phyloP scores from a whole-genome alignment of 148 eudicot species.

The Arctostaphylos glauca region DNA sequence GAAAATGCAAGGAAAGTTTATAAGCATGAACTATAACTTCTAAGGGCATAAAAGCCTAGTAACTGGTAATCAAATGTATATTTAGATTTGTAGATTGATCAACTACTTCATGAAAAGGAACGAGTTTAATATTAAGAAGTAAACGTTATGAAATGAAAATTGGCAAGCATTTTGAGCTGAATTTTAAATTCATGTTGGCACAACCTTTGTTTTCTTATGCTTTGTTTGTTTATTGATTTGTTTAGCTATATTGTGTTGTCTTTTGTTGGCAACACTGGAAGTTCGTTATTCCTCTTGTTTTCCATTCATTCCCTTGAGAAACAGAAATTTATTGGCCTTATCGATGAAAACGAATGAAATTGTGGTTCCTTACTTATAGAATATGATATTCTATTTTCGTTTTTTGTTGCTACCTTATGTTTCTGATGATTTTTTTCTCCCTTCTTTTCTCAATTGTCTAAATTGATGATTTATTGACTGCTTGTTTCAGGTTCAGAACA shows the following conservation, averaged over 20 bases:
- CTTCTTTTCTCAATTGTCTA: neutral
- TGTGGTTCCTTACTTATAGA: neutral
- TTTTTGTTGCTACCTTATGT: neutral
- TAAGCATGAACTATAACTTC: neutral
- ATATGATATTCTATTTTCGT: neutral
- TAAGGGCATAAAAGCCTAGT: neutral
- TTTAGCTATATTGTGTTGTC: neutral
- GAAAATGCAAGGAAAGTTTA: neutral
- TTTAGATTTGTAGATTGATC: neutral
- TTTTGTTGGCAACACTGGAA: neutral
- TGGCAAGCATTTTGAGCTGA: neutral
- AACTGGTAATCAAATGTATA: neutral
- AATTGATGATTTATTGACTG: conserved; percentile 8
- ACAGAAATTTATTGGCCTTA: neutral
- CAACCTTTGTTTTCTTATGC: neutral
- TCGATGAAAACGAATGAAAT: neutral
- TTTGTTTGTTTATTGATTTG: neutral
- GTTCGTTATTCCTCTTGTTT: neutral
- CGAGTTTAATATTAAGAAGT: neutral
- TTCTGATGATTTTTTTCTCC: neutral
- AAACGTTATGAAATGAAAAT: neutral
- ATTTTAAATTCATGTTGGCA: neutral
- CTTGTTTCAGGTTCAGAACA: conserved; percentile 62
- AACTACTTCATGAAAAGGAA: neutral
- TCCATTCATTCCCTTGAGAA: neutral